A percentile compares a stretch with the other conserved stretches of the same genome.
Conservation (phyloP, 2,329 filamentous ascomycete genomes). For the Curvularia hawaiiensis region DNA sequence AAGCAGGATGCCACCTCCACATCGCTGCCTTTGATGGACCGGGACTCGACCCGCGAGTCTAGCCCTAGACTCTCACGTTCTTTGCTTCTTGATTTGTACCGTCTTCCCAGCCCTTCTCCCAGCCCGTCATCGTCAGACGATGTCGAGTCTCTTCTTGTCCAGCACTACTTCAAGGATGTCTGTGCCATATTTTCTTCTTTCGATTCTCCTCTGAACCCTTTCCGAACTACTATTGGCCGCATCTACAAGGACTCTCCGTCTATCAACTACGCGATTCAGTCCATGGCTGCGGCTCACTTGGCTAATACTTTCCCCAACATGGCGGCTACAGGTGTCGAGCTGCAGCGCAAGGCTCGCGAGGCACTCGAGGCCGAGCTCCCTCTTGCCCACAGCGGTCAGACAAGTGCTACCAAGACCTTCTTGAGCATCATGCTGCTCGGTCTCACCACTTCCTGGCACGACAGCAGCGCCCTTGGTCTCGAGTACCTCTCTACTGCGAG, state of each 20-base stretch:
- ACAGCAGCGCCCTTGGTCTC: slow-evolving; percentile 60
- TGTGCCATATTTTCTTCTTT: slow-evolving; percentile 68
- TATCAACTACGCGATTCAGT: slow-evolving; percentile 66
- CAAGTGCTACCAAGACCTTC: slow-evolving; percentile 57
- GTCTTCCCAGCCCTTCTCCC: slow-evolving; percentile 43
- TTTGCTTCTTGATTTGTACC: slow-evolving; percentile 48
- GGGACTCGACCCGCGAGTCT: slow-evolving; percentile 25
- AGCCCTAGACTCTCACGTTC: slow-evolving; percentile 45
- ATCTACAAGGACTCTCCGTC: slow-evolving; percentile 64
- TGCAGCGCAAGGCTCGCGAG: slow-evolving; percentile 59
- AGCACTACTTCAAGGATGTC: slow-evolving; percentile 69
- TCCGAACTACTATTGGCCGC: slow-evolving; percentile 62
- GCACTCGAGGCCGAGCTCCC: slow-evolving; percentile 57
- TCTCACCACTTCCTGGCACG: slow-evolving; percentile 65
- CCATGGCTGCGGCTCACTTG: slow-evolving; percentile 67
- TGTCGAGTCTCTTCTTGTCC: slow-evolving; percentile 61
- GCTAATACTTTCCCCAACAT: slow-evolving; percentile 63
- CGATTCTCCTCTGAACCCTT: slow-evolving; percentile 66
- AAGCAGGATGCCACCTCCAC: slow-evolving; percentile 24
- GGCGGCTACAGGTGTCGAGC: slow-evolving; percentile 55
- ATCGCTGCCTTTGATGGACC: slow-evolving; percentile 19
- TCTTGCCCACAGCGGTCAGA: slow-evolving; percentile 49
- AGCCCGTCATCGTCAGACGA: slow-evolving; percentile 48
- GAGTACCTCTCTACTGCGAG: slow-evolving; percentile 58
- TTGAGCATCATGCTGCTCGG: slow-evolving; percentile 65